Conservation (phyloP, 176 grass and related monocot genomes). For the Olyra latifolia region DNA sequence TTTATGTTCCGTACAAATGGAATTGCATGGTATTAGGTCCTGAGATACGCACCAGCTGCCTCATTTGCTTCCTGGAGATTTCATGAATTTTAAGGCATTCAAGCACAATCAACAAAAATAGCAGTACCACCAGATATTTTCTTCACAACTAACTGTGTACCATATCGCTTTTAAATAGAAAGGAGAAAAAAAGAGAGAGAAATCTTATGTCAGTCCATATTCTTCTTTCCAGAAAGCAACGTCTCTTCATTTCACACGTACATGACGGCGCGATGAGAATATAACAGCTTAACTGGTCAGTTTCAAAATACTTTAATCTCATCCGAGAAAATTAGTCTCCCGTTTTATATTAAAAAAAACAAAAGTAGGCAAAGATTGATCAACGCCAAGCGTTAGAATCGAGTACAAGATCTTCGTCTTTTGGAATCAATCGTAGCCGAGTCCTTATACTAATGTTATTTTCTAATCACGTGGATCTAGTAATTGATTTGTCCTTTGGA, state of each 20-base stretch:
- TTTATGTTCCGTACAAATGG: neutral
- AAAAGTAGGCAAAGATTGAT: neutral
- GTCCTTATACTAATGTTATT: neutral
- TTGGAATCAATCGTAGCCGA: neutral
- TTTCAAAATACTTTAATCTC: neutral
- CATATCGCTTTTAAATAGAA: too few relatives aligned
- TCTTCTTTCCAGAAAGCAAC: neutral
- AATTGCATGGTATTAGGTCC: too few relatives aligned
- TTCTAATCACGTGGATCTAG: neutral
- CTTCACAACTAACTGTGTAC: too few relatives aligned
- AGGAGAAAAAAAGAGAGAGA: too few relatives aligned
- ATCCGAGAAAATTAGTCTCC: neutral
- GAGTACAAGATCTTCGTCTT: neutral
- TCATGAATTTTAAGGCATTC: neutral
- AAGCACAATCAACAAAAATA: neutral
- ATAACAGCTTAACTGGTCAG: neutral
- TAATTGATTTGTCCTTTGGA: neutral
- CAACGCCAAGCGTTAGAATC: neutral
- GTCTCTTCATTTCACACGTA: neutral
- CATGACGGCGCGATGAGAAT: neutral
- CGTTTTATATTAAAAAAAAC: neutral
- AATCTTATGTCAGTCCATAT: too few relatives aligned
- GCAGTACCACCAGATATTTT: neutral
- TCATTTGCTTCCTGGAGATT: neutral
- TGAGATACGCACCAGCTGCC: neutral